Evolutionary conservation across 257 asterid genomes (phyloP).

Genomic region (Solanum arcanum): DNA sequence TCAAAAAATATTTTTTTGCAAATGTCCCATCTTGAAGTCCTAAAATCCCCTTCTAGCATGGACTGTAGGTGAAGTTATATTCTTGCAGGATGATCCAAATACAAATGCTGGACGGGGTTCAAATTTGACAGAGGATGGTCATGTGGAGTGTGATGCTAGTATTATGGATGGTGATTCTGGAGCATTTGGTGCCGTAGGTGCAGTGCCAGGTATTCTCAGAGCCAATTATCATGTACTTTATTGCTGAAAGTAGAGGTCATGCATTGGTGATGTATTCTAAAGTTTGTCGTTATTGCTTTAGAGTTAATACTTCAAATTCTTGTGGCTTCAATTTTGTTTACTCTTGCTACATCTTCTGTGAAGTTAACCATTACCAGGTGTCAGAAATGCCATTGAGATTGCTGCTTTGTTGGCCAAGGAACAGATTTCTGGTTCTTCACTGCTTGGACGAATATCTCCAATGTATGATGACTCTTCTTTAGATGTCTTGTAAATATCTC

Average conservation of each 20-base stretch:
- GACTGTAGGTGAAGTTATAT: neutral
- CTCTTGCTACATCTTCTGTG: constrained; percentile 34
- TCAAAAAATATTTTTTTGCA: neutral
- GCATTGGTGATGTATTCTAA: neutral
- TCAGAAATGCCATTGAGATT: constrained; percentile 76
- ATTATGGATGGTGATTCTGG: constrained; percentile 86
- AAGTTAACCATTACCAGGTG: constrained; percentile 79
- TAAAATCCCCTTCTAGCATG: neutral
- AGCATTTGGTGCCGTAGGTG: constrained; percentile 94
- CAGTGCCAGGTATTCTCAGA: constrained; percentile 62
- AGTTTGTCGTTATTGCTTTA: neutral
- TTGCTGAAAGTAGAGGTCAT: neutral
- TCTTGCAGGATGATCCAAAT: constrained; percentile 74
- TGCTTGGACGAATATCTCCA: constrained; percentile 83
- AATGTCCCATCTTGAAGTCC: neutral
- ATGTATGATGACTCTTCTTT: constrained; percentile 40
- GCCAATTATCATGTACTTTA: neutral
- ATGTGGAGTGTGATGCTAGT: constrained; percentile 93
- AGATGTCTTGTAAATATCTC: neutral
- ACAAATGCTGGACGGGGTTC: constrained; percentile 96
- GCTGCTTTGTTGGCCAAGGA: constrained; percentile 83
- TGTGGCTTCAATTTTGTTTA: constrained; percentile 23
- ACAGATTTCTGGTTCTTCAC: constrained; percentile 63
- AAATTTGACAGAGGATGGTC: constrained; percentile 84
- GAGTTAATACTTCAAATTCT: neutral